A percentile compares a stretch with the other conserved stretches of the same genome.
Conservation (phyloP, 2,329 filamentous ascomycete species). For the Colletotrichum orbiculare region DNA sequence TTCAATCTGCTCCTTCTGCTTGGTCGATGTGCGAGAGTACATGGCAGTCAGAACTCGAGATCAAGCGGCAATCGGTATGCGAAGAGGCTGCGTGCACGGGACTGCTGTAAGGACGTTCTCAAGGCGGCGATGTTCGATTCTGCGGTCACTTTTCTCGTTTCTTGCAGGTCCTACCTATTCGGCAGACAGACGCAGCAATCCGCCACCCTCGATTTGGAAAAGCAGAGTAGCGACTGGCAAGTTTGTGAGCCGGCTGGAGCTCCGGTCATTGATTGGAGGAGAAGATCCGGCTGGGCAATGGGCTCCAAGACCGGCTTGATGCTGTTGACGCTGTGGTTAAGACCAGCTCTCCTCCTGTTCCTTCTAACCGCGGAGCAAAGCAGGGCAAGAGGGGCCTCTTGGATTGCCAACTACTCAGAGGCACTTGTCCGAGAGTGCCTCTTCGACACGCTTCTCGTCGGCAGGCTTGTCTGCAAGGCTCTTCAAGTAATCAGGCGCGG, state of each 20-base stretch:
- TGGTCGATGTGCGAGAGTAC: slow-evolving; percentile 19
- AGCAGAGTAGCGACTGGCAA: neutral
- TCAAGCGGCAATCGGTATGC: neutral
- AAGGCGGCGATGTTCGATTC: neutral
- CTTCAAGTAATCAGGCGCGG: too few species aligned
- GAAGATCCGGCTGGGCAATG: slow-evolving; percentile 2
- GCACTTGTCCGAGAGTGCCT: too few species aligned
- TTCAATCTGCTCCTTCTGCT: slow-evolving; percentile 20
- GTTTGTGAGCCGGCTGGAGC: neutral
- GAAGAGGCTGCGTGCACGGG: neutral
- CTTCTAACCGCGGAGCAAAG: too few species aligned
- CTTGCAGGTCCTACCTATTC: neutral
- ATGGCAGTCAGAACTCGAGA: slow-evolving; percentile 1
- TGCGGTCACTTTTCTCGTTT: neutral
- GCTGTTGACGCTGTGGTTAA: too few species aligned
- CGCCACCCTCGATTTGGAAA: neutral
- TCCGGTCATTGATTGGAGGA: neutral
- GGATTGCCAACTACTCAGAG: too few species aligned
- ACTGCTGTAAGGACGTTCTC: too few species aligned
- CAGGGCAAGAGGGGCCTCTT: too few species aligned
- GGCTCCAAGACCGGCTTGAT: too few species aligned
- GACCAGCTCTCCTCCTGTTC: too few species aligned
- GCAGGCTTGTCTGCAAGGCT: too few species aligned
- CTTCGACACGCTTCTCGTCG: too few species aligned
- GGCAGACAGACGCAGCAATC: neutral